Evolutionary conservation across 495 filamentous ascomycete species (phyloP), one percentile per base, ranked within the genome.

Genomic region (Talaromyces thailandensis): DNA sequence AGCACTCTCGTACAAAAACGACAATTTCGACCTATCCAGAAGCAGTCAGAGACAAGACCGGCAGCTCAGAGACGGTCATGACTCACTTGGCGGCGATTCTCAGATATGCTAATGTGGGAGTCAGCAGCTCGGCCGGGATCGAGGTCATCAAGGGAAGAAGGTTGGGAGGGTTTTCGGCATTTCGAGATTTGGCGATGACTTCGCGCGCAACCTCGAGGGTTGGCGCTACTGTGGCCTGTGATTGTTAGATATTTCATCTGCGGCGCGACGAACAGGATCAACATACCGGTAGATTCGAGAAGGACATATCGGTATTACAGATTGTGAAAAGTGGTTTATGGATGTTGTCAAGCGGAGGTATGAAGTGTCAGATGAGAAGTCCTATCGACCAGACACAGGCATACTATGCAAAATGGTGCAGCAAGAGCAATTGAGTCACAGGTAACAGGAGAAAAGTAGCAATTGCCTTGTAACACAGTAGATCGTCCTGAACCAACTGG

Each of bases 1-100:
- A 6, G 92, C 94, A 70, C 91, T 96, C 75, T 98, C 94, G 71
- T 96, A 95, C 37, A 98, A 83, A 71, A 98, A 97, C 35, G 78
- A 81, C 64, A 79, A 67, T 56, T 74, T 75, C 58, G 78, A 81
- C 26, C 78, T 80, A 62, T 58, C 62, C 7, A 2, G 9, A 35
- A 25, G 12, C n/a, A 16, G 35, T 18, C 43, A n/a, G 21, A 23
- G 29, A 11, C 14, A 56, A 73, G 51, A 71, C 56, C 21, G 56
- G 32, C 61, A 55, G 43, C 29, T 11, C 28, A 35, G 23, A 29
- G 40, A 31, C 16, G 37, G 59, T 62, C 23, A 18, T 50, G 64
- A 84, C 83, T 80, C 71, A 88, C 84, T 89, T 84, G 67, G 85
- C 80, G 66, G 88, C 79, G 66, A 98, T 79, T 73, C 96, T 97